Evolutionary conservation across 2,329 filamentous ascomycete genomes (phyloP).

Genomic region (Fusarium phyllophilum): DNA sequence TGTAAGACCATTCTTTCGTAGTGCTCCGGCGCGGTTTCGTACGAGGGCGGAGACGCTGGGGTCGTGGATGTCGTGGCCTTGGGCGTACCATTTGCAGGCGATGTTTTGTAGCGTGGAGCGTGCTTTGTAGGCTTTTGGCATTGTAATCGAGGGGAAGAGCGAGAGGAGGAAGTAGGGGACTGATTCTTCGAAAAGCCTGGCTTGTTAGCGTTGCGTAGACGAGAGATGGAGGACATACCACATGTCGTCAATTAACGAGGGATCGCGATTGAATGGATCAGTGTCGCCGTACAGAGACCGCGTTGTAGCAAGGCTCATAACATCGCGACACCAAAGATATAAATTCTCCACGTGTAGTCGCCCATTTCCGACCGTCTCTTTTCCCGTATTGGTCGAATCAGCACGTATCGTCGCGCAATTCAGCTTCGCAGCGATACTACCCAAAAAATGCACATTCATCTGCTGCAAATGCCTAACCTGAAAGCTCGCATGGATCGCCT

Average conservation of each 20-base stretch:
- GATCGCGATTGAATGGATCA: conserved; percentile 52
- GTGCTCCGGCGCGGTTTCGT: conserved; percentile 42
- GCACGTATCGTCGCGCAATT: not conserved
- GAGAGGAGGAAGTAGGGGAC: conserved; percentile 45
- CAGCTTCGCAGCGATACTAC: conserved; percentile 22
- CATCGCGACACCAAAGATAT: conserved; percentile 51
- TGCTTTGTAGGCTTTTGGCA: conserved; percentile 45
- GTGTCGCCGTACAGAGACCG: conserved; percentile 55
- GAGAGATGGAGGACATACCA: conserved; percentile 13
- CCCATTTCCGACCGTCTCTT: conserved; percentile 17
- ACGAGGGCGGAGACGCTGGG: conserved; percentile 43
- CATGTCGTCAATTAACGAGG: conserved; percentile 25
- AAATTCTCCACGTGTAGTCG: conserved; percentile 49
- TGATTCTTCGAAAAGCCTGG: conserved; percentile 38
- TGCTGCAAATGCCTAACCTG: conserved; percentile 49
- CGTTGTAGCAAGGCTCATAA: conserved; percentile 52
- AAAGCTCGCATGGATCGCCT: conserved; percentile 47
- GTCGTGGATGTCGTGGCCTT: conserved; percentile 41
- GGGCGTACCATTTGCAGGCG: conserved; percentile 47
- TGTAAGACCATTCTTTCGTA: conserved; percentile 45
- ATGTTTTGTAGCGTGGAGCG: conserved; percentile 40
- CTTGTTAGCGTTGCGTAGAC: not conserved
- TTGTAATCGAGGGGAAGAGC: conserved; percentile 45
- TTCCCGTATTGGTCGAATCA: conserved; percentile 12
- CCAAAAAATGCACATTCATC: conserved; percentile 37